Evolutionary conservation across 2,329 filamentous ascomycete species (phyloP), one percentile per base, ranked within the genome.

Genomic region (Parastagonospora nodorum): DNA sequence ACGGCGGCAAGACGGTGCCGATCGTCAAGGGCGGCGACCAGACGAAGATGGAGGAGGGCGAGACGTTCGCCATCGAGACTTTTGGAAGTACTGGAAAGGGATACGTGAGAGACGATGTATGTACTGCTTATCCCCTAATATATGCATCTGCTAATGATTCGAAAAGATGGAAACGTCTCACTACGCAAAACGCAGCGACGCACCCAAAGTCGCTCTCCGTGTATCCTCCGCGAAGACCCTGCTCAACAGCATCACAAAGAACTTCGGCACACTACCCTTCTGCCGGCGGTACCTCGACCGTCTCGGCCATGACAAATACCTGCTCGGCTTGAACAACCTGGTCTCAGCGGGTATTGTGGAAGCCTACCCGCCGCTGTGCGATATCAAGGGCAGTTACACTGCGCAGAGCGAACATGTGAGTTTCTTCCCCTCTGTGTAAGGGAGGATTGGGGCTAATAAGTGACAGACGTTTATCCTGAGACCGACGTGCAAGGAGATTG

Each of bases 21-120:
- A 96, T 97, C 66, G 91, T 97, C 58, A 96, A 96, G 80, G 88
- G 86, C 55, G 84, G 84, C 55, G 90, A 96, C 68, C 86, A 88
- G 72, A 95, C 91, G 45, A 96, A 96, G 82, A 97, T 97, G 93
- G 92, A 97, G 77, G 93, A 97, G 76, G 92, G 92, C 36, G 92
- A 97, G 69, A 87, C 92, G 14, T 97, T 95, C 74, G 92, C 92
- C 58, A 96, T 97, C 64, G 92, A 97, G 79, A 97, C 92, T 0
- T 97, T 97, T 74, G 93, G 92, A 53, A 94, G 88, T 72, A 97
- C 92, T 16, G 93, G 92, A 58, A 92, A 90, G 71, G 92, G 92
- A 59, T 89, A 90, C 69, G 90, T 96, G 49, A 80, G 85, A 59
- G 92, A 97, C 68, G 90, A 96, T 75, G 88, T 91, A 76, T 29